Conservation (phyloP, 495 filamentous ascomycete species). For the Podospora bellae-mahoneyi region DNA sequence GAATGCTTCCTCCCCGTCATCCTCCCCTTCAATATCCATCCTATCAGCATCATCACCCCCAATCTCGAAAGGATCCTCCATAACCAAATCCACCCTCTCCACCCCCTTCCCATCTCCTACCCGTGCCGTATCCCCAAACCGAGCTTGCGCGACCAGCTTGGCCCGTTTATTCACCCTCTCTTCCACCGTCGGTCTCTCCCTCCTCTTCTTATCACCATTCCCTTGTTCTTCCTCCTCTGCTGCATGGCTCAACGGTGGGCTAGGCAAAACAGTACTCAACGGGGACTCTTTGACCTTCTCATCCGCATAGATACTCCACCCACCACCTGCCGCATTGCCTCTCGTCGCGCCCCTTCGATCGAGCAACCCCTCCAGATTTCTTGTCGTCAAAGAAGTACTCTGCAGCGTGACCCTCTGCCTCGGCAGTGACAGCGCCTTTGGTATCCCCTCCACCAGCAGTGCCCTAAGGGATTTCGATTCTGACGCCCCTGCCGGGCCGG, state of each 20-base stretch:
- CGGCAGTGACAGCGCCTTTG: constrained; percentile 40
- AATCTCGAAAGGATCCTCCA: constrained; percentile 1
- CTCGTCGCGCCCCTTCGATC: constrained; percentile 62
- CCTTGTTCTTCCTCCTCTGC: background rate
- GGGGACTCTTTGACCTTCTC: constrained; percentile 56
- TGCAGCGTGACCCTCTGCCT: constrained; percentile 64
- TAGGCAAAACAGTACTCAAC: constrained; percentile 48
- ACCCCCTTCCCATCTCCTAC: constrained; percentile 55
- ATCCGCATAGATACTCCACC: constrained; percentile 74
- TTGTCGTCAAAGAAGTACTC: constrained; percentile 61
- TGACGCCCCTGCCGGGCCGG: constrained; percentile 31
- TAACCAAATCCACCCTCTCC: constrained; percentile 11
- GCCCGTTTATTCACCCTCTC: constrained; percentile 41
- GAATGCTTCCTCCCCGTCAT: constrained; percentile 41
- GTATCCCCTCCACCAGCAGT: constrained; percentile 69
- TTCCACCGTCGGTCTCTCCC: constrained; percentile 20
- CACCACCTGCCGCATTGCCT: constrained; percentile 65
- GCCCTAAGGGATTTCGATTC: constrained; percentile 63
- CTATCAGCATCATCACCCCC: background rate
- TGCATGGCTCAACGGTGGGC: constrained; percentile 27
- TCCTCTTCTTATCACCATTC: background rate
- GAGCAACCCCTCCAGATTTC: constrained; percentile 60
- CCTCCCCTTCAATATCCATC: constrained; percentile 16
- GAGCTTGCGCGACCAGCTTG: constrained; percentile 46
- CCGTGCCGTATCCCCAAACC: constrained; percentile 53